Conservation (phyloP, 2,329 filamentous ascomycete species). For the Cryoendolithus antarcticus region DNA sequence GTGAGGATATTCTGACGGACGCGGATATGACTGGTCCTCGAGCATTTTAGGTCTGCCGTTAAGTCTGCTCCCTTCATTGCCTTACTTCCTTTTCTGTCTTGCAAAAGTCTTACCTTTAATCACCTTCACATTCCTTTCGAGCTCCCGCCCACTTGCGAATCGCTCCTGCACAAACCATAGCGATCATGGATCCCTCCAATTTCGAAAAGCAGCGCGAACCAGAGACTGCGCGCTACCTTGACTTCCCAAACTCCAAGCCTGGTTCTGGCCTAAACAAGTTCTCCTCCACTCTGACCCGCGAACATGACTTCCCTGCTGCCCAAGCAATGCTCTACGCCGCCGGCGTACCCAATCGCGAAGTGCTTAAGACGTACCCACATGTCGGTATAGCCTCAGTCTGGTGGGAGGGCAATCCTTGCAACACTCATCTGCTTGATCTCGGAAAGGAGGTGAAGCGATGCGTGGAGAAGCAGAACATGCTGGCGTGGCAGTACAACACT, state of each 20-base stretch:
- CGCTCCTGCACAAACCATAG: slow-evolving; percentile 30
- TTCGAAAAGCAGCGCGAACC: slow-evolving; percentile 23
- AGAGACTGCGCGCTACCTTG: slow-evolving; percentile 41
- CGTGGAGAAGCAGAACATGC: slow-evolving; percentile 70
- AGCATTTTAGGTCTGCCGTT: too few relatives aligned
- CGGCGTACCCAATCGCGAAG: slow-evolving; percentile 67
- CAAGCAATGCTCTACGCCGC: slow-evolving; percentile 95
- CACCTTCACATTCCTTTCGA: too few relatives aligned
- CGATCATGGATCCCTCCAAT: slow-evolving; percentile 25
- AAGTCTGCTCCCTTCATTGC: too few relatives aligned
- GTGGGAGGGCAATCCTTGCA: slow-evolving; percentile 98
- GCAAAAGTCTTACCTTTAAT: too few relatives aligned
- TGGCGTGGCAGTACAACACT: slow-evolving; percentile 91
- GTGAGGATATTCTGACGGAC: too few relatives aligned
- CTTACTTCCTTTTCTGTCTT: too few relatives aligned
- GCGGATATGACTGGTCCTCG: too few relatives aligned
- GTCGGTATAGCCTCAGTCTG: slow-evolving; percentile 85
- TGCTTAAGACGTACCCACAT: slow-evolving; percentile 83
- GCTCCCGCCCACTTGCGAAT: too few relatives aligned
- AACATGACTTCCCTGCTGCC: slow-evolving; percentile 82
- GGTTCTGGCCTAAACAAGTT: slow-evolving; percentile 65
- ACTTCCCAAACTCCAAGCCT: slow-evolving; percentile 44
- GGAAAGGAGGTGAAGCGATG: slow-evolving; percentile 78
- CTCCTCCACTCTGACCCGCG: slow-evolving; percentile 69
- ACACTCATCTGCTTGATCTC: slow-evolving; percentile 64